A percentile compares a stretch with the other conserved stretches of the same genome.
Conservation (phyloP, 2,329 filamentous ascomycete species). For the Bertia moriformis region DNA sequence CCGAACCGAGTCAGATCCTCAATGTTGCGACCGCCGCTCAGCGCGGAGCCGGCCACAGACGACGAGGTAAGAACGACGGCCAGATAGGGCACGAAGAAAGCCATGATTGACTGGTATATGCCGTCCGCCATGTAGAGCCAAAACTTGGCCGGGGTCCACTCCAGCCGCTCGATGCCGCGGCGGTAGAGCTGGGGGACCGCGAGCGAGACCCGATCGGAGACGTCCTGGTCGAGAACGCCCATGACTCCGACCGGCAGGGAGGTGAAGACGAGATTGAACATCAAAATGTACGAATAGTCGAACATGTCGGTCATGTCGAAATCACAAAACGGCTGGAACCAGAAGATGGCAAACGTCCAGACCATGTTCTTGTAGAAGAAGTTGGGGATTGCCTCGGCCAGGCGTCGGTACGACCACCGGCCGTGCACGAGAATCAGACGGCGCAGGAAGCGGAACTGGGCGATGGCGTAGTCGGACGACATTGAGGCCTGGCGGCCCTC, state of each 20-base stretch:
- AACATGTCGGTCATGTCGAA: constrained; percentile 95
- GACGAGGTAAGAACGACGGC: constrained; percentile 65
- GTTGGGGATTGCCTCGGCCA: constrained; percentile 88
- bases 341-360: constrained; percentile 93
- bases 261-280: constrained; percentile 94
- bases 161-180: constrained; percentile 82
- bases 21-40: constrained; percentile 55
- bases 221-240: constrained; percentile 93
- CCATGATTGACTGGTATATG: constrained; percentile 83
- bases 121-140: constrained; percentile 96
- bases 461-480: constrained; percentile 92
- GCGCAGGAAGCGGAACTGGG: constrained; percentile 80
- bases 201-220: constrained; percentile 82
- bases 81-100: constrained; percentile 85
- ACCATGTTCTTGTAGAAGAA: constrained; percentile 99
- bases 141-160: constrained; percentile 94
- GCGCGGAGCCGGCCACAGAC: no score
- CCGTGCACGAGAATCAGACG: constrained; percentile 79
- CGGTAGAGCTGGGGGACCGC: constrained; percentile 92
- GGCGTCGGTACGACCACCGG: constrained; percentile 85
- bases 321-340: constrained; percentile 90
- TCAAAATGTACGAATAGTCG: constrained; percentile 92
- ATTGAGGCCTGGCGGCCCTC: constrained; percentile 87
- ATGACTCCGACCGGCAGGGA: constrained; percentile 89
- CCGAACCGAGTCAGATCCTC: constrained; percentile 74